These are phyloP conservation scores for Kwoniella sp. DNA, from an alignment of 768 basidiomycete genomes.

Conservation along the genomic window DNA sequence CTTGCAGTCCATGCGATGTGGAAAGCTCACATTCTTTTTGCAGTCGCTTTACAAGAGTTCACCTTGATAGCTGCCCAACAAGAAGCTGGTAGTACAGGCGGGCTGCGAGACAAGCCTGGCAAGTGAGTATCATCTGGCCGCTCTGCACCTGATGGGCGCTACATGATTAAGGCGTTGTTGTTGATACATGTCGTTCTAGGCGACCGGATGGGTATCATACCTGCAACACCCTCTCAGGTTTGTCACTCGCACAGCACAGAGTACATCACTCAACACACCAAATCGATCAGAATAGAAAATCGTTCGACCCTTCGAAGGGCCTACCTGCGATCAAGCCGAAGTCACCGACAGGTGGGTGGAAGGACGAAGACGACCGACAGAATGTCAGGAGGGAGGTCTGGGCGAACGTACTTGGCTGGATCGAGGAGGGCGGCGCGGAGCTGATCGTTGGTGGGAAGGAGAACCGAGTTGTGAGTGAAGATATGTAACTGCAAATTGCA, in stretches of 20 bases:
- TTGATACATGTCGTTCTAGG: constrained; percentile 57
- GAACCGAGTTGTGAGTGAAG: constrained; percentile 61
- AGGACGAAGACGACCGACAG: constrained; percentile 48
- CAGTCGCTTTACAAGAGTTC: constrained; percentile 79
- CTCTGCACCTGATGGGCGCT: neutral
- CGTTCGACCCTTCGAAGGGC: constrained; percentile 30
- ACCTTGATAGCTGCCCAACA: constrained; percentile 83
- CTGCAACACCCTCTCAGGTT: constrained; percentile 84
- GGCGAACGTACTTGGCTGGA: constrained; percentile 65
- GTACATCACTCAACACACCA: constrained; percentile 61
- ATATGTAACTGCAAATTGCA: no score
- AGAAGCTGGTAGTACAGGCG: constrained; percentile 65
- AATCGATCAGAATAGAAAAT: constrained; percentile 34
- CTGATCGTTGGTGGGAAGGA: constrained; percentile 64
- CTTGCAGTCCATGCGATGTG: neutral
- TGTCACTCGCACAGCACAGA: constrained; percentile 83
- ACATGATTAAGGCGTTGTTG: neutral
- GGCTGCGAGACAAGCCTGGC: constrained; percentile 91
- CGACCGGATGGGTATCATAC: constrained; percentile 95
- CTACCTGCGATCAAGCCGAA: constrained; percentile 34
- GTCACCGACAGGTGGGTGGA: constrained; percentile 44
- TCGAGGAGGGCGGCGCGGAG: constrained; percentile 63
- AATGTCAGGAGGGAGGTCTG: constrained; percentile 61
- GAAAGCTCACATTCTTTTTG: constrained; percentile 12
- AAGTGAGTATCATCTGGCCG: constrained; percentile 63